Conservation (phyloP, 1,284 basidiomycete genomes). For the Cutaneotrichosporon sp. region DNA sequence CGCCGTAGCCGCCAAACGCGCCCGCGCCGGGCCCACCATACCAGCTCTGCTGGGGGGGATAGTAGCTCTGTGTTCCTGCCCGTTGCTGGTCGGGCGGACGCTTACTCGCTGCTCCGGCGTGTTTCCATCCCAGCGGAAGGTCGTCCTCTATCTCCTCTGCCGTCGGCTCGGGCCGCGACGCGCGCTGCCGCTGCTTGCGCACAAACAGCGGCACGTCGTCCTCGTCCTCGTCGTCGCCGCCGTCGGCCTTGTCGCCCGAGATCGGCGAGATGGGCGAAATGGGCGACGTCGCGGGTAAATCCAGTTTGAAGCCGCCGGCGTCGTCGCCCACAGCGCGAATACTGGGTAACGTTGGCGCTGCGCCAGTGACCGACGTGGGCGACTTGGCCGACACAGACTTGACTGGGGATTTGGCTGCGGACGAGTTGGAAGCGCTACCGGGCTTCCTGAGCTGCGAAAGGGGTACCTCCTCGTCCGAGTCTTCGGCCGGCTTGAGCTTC, state of each 20-base stretch:
- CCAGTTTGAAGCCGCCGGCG: not conserved
- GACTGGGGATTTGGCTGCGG: not conserved
- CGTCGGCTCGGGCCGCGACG: conserved; percentile 2
- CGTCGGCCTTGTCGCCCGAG: not conserved
- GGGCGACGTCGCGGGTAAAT: not conserved
- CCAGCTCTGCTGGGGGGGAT: not conserved
- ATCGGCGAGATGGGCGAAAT: not conserved
- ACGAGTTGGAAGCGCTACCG: conserved; percentile 31
- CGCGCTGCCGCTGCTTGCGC: conserved; percentile 5
- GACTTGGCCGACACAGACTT: too few relatives aligned
- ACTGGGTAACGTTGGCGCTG: not conserved
- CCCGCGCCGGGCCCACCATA: not conserved
- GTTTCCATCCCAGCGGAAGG: conserved; percentile 38
- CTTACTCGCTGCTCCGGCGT: conserved; percentile 23
- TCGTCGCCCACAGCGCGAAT: not conserved
- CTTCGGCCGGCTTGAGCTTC: conserved; percentile 10
- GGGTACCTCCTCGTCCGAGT: conserved; percentile 43
- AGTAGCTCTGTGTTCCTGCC: not conserved
- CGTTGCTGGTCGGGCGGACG: not conserved
- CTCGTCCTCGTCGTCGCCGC: conserved; percentile 21
- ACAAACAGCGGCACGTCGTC: conserved; percentile 31
- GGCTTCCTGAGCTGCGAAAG: conserved; percentile 25
- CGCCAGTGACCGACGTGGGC: not conserved
- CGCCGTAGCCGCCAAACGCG: not conserved
- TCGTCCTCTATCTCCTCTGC: conserved; percentile 36